These are phyloP conservation scores for Rhodotorula sp. DNA, from an alignment of 1,284 basidiomycete species.

Conservation along the genomic window DNA sequence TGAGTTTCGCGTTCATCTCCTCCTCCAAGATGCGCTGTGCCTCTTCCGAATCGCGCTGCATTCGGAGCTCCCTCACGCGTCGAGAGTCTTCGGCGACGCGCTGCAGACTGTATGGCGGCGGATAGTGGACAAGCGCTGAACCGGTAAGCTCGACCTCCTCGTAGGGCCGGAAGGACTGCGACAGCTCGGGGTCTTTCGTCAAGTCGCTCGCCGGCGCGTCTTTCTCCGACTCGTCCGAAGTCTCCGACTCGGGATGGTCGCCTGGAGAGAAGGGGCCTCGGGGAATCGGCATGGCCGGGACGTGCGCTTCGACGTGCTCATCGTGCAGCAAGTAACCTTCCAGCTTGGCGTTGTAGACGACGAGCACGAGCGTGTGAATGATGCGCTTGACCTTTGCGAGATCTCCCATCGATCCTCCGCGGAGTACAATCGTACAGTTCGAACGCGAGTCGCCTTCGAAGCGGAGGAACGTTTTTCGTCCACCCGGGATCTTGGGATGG, in stretches of 20 bases:
- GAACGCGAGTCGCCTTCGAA: slow-evolving; percentile 90
- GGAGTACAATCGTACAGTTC: slow-evolving; percentile 88
- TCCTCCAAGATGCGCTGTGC: slow-evolving; percentile 68
- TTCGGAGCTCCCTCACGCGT: slow-evolving; percentile 63
- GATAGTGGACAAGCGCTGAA: slow-evolving; percentile 82
- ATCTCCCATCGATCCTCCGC: slow-evolving; percentile 79
- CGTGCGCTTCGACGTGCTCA: slow-evolving; percentile 53
- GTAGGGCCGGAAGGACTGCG: slow-evolving; percentile 73
- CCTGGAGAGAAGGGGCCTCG: no score
- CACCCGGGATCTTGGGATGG: slow-evolving; percentile 82
- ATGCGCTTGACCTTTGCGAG: slow-evolving; percentile 86
- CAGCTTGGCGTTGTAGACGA: slow-evolving; percentile 83
- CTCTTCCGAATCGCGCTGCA: slow-evolving; percentile 69
- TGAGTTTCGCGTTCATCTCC: slow-evolving; percentile 47
- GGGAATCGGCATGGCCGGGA: neutral
- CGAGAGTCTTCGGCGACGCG: slow-evolving; percentile 83
- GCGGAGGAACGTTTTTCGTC: slow-evolving; percentile 92
- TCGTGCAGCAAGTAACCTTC: slow-evolving; percentile 95
- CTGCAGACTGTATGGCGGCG: slow-evolving; percentile 79
- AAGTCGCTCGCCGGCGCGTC: neutral
- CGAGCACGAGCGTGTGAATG: slow-evolving; percentile 83
- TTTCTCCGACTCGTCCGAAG: neutral
- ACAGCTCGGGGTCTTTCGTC: slow-evolving; percentile 14
- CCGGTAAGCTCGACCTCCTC: slow-evolving; percentile 80
- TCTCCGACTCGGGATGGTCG: neutral